These are phyloP conservation scores for Oldenlandia corymbosa DNA, from an alignment of 257 asterid species.

Conservation along the genomic window DNA sequence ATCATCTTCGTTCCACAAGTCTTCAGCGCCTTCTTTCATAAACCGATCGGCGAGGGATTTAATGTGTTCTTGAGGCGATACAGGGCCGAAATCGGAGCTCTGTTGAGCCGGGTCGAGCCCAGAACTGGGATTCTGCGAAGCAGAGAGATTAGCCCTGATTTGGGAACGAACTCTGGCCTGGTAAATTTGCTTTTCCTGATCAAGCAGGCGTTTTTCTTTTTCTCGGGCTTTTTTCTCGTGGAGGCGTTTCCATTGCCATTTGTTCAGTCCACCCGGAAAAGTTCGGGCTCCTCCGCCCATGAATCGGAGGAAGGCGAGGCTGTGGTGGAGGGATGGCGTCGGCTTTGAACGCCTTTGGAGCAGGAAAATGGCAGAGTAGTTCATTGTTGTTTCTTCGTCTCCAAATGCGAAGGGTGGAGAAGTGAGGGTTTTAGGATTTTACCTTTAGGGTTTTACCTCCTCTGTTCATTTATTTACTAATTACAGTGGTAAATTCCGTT, in stretches of 20 bases:
- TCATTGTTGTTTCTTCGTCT: no score
- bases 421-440: background rate
- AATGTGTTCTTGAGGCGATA: slow-evolving; percentile 65
- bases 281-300: slow-evolving; percentile 98
- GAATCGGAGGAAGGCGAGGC: slow-evolving; percentile 45
- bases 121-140: slow-evolving; percentile 29
- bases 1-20: slow-evolving; percentile 84
- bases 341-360: slow-evolving; percentile 11
- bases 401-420: background rate
- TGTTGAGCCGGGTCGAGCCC: slow-evolving; percentile 14
- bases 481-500: no score
- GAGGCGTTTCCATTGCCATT: slow-evolving; percentile 98
- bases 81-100: slow-evolving; percentile 38
- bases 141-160: slow-evolving; percentile 51
- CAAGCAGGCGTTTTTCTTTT: slow-evolving; percentile 76
- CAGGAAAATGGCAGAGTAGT: slow-evolving; percentile 14
- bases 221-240: slow-evolving; percentile 94
- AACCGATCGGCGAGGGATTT: slow-evolving; percentile 87
- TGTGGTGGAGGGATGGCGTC: slow-evolving; percentile 10
- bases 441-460: background rate
- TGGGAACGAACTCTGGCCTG: slow-evolving; percentile 82
- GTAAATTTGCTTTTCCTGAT: slow-evolving; percentile 84
- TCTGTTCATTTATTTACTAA: background rate
- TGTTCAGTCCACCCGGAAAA: slow-evolving; percentile 91
- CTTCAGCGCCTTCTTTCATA: slow-evolving; percentile 93